phyloP scores from a whole-genome alignment of 2,329 filamentous ascomycete species.

The Trematosphaeria pertusa region DNA sequence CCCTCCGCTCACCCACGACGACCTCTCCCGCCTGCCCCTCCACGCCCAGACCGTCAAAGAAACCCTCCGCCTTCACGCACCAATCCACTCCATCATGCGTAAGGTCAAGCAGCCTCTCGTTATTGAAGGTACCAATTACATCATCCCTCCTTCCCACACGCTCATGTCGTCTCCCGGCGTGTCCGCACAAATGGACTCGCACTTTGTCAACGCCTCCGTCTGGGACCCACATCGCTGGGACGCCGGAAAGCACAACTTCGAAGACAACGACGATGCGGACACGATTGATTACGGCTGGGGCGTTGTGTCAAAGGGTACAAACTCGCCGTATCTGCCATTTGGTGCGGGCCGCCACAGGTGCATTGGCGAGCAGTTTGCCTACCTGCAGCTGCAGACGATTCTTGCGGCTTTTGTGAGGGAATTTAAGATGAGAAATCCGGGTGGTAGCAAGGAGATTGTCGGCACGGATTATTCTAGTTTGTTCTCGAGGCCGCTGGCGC shows the following conservation, averaged over 20 bases:
- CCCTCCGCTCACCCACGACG: constrained; percentile 77
- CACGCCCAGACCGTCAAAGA: constrained; percentile 89
- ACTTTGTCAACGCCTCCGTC: constrained; percentile 80
- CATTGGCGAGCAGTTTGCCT: constrained; percentile 97
- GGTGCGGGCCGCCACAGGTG: constrained; percentile 92
- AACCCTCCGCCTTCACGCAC: constrained; percentile 87
- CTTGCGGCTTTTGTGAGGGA: constrained; percentile 75
- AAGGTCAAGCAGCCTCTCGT: constrained; percentile 88
- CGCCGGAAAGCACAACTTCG: constrained; percentile 59
- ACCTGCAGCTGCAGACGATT: constrained; percentile 89
- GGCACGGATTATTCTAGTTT: constrained; percentile 69
- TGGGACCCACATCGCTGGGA: constrained; percentile 97
- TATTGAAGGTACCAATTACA: constrained; percentile 80
- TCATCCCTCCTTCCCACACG: constrained; percentile 79
- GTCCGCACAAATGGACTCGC: constrained; percentile 71
- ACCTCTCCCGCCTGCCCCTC: constrained; percentile 78
- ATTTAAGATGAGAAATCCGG: constrained; percentile 80
- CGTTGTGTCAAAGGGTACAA: constrained; percentile 86
- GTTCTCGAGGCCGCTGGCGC: constrained; percentile 54
- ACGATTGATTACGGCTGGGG: constrained; percentile 95
- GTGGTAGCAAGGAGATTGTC: constrained; percentile 72
- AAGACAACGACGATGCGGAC: constrained; percentile 67
- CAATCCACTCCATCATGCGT: constrained; percentile 94
- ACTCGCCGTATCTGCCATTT: constrained; percentile 91
- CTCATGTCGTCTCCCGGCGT: constrained; percentile 88